phyloP scores from a whole-genome alignment of 192 early-diverging fungal genomes.

The Rhizophagus clarus region DNA sequence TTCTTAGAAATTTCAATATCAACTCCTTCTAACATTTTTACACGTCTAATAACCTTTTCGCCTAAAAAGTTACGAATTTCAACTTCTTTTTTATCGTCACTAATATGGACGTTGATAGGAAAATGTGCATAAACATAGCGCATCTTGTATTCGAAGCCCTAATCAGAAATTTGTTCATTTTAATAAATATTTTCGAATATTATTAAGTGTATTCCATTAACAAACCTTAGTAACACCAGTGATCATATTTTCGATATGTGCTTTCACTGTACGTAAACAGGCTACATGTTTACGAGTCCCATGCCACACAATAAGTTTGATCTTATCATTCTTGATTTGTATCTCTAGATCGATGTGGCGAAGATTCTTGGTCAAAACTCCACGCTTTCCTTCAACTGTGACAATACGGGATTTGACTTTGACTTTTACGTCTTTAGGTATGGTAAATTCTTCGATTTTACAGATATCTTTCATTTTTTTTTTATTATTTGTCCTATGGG shows the following conservation, averaged over 20 bases:
- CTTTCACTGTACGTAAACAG: constrained; percentile 96
- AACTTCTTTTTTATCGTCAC: constrained; percentile 70
- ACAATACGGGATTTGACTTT: constrained; percentile 87
- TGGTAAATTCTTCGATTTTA: constrained; percentile 85
- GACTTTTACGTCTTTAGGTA: constrained; percentile 88
- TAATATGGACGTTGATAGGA: constrained; percentile 95
- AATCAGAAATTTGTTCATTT: not conserved
- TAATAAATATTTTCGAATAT: not conserved
- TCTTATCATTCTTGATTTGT: constrained; percentile 66
- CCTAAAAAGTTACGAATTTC: constrained; percentile 99
- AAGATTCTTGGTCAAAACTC: constrained; percentile 84
- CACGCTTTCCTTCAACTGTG: constrained; percentile 90
- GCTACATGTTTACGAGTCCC: constrained; percentile 97
- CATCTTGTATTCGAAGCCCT: constrained; percentile 99
- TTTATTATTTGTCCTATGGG: not conserved
- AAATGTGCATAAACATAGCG: constrained; percentile 99
- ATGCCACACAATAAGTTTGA: constrained; percentile 91
- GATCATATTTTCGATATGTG: constrained; percentile 97
- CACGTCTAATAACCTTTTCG: constrained; percentile 88
- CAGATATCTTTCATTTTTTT: constrained; percentile 87
- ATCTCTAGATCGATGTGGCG: constrained; percentile 95
- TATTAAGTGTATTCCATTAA: not conserved
- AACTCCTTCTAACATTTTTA: constrained; percentile 87
- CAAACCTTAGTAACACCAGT: constrained; percentile 91
- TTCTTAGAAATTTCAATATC: constrained; percentile 71